Conservation (phyloP, 1,284 basidiomycete species). For the Exobasidium cylindrosporum region DNA sequence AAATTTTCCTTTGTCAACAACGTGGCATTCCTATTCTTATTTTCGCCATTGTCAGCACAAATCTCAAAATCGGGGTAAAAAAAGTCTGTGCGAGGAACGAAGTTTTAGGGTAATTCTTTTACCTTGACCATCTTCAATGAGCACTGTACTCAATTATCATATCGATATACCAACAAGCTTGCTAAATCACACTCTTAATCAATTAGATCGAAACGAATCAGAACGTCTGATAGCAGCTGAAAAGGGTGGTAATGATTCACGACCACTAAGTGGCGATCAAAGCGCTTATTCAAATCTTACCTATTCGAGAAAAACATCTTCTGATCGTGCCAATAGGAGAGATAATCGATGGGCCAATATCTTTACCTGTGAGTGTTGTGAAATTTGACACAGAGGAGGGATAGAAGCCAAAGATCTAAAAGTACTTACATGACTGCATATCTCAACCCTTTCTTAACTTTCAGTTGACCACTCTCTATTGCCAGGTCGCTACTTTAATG, state of each 20-base stretch:
- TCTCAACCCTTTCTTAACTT: neutral
- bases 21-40: no score
- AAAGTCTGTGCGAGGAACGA: no score
- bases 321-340: neutral
- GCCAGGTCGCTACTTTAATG: slow-evolving; percentile 40
- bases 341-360: slow-evolving; percentile 10
- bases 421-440: neutral
- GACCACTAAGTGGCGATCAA: neutral
- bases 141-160: neutral
- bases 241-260: neutral
- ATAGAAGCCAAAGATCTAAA: no score
- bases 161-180: neutral
- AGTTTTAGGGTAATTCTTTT: no score
- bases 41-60: no score
- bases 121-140: no score
- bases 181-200: neutral
- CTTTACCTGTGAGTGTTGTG: slow-evolving; percentile 4
- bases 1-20: no score
- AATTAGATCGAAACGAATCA: neutral
- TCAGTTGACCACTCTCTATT: slow-evolving; percentile 38
- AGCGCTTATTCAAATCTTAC: neutral
- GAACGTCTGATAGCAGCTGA: neutral
- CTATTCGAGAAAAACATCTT: neutral
- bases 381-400: no score
- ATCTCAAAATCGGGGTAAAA: no score